Conservation (phyloP, 192 early-diverging fungal species). For the Entomortierella parvispora region DNA sequence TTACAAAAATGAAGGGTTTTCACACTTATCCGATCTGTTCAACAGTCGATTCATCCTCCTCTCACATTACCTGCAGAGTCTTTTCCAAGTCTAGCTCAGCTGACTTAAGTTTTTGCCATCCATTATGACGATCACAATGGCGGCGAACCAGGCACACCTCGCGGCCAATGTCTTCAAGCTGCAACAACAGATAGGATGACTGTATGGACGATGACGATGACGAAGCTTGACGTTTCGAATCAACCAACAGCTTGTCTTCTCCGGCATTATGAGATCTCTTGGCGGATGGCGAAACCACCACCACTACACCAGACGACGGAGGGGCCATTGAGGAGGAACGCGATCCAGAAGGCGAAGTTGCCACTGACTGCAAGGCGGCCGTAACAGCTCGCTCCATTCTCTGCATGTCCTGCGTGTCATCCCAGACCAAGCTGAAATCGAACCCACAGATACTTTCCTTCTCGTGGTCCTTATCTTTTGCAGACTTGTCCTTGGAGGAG, state of each 20-base stretch:
- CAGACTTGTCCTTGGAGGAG: conserved; percentile 16
- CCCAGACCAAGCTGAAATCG: conserved; percentile 58
- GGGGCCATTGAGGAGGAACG: conserved; percentile 36
- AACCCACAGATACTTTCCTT: conserved; percentile 57
- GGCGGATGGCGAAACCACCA: conserved; percentile 5
- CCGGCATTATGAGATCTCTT: neutral
- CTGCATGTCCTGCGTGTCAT: conserved; percentile 39
- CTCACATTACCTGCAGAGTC: conserved; percentile 32
- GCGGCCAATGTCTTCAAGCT: conserved; percentile 23
- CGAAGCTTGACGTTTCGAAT: neutral
- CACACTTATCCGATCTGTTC: too few relatives aligned
- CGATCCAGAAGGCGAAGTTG: conserved; percentile 26
- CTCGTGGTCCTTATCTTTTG: conserved; percentile 28
- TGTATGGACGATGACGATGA: too few relatives aligned
- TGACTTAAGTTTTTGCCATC: conserved; percentile 59
- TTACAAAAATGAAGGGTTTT: neutral
- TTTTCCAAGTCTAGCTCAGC: conserved; percentile 58
- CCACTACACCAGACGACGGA: conserved; percentile 29
- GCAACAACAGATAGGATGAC: neutral
- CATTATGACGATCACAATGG: conserved; percentile 57
- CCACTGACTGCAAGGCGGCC: conserved; percentile 3
- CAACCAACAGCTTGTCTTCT: neutral
- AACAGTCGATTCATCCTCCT: too few relatives aligned
- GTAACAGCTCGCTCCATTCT: conserved; percentile 16
- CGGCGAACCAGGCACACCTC: conserved; percentile 46